Conservation (phyloP, 106 monocot species). For the Dioscorea dumetorum region DNA sequence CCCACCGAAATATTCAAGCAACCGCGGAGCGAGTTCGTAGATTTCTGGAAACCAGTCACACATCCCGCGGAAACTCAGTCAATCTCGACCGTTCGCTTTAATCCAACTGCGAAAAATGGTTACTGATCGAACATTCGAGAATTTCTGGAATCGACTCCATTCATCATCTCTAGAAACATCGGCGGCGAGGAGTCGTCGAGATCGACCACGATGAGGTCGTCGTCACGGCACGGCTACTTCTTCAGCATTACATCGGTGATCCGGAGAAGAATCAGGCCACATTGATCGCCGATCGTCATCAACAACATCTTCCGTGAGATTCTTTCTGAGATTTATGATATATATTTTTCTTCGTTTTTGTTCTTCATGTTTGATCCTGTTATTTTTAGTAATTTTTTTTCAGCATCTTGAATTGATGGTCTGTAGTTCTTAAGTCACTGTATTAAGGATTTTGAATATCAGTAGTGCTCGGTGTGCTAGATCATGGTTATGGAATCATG, state of each 20-base stretch:
- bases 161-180: constrained; percentile 22
- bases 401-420: neutral
- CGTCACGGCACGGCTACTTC: constrained; percentile 62
- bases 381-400: neutral
- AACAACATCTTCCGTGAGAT: constrained; percentile 69
- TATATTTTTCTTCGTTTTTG: neutral
- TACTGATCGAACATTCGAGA: no score
- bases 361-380: neutral
- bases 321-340: neutral
- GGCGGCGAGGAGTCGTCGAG: constrained; percentile 75
- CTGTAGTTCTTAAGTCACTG: neutral
- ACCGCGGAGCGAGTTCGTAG: neutral
- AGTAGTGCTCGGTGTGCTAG: neutral
- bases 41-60: neutral
- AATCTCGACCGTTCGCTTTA: neutral
- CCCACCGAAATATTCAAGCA: neutral
- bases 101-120: no score
- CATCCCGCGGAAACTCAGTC: neutral
- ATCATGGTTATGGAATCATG: no score
- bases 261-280: constrained; percentile 65
- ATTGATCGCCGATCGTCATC: constrained; percentile 46
- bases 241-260: constrained; percentile 68
- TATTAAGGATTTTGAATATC: neutral
- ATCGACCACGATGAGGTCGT: constrained; percentile 93
- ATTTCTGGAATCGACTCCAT: neutral